Evolutionary conservation across 331 rosid genomes (phyloP), one percentile per base, ranked within the genome.

Genomic region (Stylosanthes scabra): DNA sequence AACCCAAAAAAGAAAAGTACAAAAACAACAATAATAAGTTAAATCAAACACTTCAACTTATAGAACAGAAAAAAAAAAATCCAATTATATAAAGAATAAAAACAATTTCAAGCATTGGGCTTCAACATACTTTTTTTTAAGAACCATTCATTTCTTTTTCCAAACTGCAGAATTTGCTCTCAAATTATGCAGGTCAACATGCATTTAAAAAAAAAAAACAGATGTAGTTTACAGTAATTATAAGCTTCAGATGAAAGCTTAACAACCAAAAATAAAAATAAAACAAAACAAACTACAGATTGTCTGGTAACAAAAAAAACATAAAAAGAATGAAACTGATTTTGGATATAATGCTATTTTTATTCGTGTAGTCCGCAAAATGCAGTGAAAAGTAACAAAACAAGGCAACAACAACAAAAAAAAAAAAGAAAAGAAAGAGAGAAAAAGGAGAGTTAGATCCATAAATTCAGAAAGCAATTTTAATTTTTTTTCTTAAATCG

Each of bases 161-260:
- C 42, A 56, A 47, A 57, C 50, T 41, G 68, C 56, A 59, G 10
- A 39, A 29, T 58, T 59, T 47, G 15, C 59, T 9, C n/a, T 16
- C 37, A 39, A 31, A 68, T 15, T 39, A 34, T 9, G 57, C 15
- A 62, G 46, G 1, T 34, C 51, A 28, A 16, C 54, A 13, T 14
- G 39, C 71, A 13, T 37, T 10, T 0, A 20, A 20, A 20, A 20
- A 20, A 20, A 20, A 20, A 20, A 20, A 57, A 75, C 37, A 47
- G 70, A 70, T 31, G 40, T 28, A 5, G 12, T n/a, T 62, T 80
- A 40, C 29, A 39, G 13, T 42, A 11, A 29, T 37, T 39, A 56
- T 41, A 11, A 70, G 59, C 9, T 61, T 57, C 50, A 45, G 14
- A 14, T n/a, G 51, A 76, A 49, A 76, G 8, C 49, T 60, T 11